phyloP scores from a whole-genome alignment of 2,329 filamentous ascomycete species.

The Aspergillus vadensis region DNA sequence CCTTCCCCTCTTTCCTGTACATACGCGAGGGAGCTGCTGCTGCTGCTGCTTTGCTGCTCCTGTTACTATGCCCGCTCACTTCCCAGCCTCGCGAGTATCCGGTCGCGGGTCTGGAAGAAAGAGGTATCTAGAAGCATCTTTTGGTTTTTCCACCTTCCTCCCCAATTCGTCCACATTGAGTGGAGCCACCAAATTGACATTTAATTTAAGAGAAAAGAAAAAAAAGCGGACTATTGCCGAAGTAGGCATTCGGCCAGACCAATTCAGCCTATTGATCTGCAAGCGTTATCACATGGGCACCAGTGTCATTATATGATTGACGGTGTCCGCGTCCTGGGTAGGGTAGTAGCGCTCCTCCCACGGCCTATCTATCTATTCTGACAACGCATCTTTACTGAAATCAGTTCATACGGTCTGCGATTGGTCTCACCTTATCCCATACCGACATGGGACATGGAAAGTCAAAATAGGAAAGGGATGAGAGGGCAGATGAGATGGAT shows the following conservation, averaged over 20 bases:
- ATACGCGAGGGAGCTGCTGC: not conserved
- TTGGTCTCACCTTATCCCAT: not conserved
- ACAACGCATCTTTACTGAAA: not conserved
- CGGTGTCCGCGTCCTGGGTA: too few species aligned
- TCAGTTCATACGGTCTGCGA: not conserved
- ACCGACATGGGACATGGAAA: not conserved
- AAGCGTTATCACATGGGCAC: not conserved
- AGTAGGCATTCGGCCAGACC: slow-evolving; percentile 5
- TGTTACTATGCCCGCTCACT: not conserved
- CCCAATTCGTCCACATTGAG: not conserved
- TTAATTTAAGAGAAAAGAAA: not conserved
- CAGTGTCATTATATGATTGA: not conserved
- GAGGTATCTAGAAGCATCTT: not conserved
- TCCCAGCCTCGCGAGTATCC: not conserved
- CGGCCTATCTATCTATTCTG: not conserved
- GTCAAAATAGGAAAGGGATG: not conserved
- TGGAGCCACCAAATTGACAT: not conserved
- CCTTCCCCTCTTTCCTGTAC: not conserved
- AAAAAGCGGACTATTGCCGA: slow-evolving; percentile 1
- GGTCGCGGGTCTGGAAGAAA: not conserved
- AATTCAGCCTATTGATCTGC: not conserved
- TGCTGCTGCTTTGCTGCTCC: not conserved
- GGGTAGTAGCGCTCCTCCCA: not conserved
- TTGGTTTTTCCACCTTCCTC: not conserved
- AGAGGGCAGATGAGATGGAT: not conserved